Evolutionary conservation across 768 basidiomycete species (phyloP), one percentile per base, ranked within the genome.

Genomic region (Pisolithus marmoratus): DNA sequence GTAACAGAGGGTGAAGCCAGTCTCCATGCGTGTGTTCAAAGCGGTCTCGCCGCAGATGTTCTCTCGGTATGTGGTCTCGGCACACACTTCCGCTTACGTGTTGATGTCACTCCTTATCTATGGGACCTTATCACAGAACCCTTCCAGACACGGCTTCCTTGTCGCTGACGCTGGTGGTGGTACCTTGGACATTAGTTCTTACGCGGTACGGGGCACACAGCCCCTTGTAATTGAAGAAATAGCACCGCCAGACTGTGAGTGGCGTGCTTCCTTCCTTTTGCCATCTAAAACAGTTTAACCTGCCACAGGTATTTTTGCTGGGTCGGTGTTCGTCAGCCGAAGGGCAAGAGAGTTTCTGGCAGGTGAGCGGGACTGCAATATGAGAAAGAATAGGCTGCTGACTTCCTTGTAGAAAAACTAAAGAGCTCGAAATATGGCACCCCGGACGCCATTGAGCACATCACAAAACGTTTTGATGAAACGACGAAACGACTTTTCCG

Each of bases 1-100:
- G 87, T 90, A 48, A 90, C 87, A 3, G 87, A 90, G 63, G 87
- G 87, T 49, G 87, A 90, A 69, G 87, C 87, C 1, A 89, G 87
- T 74, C 69, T 90, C 59, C 87, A 90, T 63, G 84, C 87, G 0
- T 90, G 87, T 65, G 81, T 90, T 4, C 66, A 87, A 58, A 89
- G 82, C 60, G 87, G 87, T 8, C 74, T 90, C 3, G 87, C 87
- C 17, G 82, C 79, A 3, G 87, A 90, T 56, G 84, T 90, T 31
- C 80, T 90, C 57, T 83, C 82, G 48, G 87, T 88, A 56, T 43
- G 77, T 70, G 8, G 31, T 19, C 36, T 31, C 40, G 4, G 40
- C 26, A 27, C 8, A 27, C 31, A 44, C 24, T 9, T 27, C 1
- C 11, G 36, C 50, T 38, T 14, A 8, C 15, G 49, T 53, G 24